These are phyloP conservation scores for Russula vinacea DNA, from an alignment of 768 basidiomycete species.

Conservation along the genomic window DNA sequence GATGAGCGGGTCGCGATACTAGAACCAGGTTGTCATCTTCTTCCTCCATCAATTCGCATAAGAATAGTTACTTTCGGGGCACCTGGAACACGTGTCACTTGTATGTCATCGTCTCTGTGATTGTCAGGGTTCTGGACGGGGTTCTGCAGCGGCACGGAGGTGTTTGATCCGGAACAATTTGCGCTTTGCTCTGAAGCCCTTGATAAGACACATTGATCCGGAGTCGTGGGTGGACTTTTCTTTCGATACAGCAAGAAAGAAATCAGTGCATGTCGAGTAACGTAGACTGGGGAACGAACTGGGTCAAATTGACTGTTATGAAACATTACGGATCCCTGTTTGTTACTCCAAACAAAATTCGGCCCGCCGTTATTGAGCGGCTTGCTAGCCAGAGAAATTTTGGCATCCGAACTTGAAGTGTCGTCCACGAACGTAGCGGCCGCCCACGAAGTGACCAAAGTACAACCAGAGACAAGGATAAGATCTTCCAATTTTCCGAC, in stretches of 20 bases:
- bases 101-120: neutral
- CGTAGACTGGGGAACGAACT: neutral
- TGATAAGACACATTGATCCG: constrained; percentile 21
- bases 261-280: neutral
- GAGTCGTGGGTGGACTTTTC: neutral
- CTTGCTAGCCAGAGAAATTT: neutral
- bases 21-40: neutral
- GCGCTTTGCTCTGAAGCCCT: constrained; percentile 19
- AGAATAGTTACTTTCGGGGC: neutral
- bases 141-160: constrained; percentile 7
- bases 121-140: constrained; percentile 16
- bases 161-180: neutral
- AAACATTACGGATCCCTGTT: neutral
- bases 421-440: neutral
- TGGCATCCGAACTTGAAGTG: neutral
- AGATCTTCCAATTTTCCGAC: constrained; percentile 19
- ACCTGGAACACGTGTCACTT: neutral
- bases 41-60: neutral
- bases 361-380: too few relatives aligned
- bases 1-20: constrained; percentile 17
- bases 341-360: neutral
- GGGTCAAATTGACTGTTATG: neutral
- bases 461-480: constrained; percentile 18
- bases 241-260: neutral
- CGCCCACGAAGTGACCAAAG: constrained; percentile 13